phyloP scores from a whole-genome alignment of 1,284 basidiomycete species.

The Rhodotorula sp. region DNA sequence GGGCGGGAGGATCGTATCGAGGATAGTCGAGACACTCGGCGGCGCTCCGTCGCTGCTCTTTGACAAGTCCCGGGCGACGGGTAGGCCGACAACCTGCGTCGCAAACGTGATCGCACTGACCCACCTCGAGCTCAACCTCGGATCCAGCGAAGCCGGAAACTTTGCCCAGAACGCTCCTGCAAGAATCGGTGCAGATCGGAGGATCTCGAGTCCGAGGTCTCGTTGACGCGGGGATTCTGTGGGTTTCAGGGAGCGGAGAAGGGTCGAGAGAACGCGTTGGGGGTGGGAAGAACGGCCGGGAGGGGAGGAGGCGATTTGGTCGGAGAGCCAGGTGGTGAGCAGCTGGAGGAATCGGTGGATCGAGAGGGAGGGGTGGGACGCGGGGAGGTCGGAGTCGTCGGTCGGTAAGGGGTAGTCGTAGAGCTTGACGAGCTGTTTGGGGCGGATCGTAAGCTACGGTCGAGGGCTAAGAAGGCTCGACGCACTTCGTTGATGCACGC shows the following conservation, averaged over 20 bases:
- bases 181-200: slow-evolving; percentile 32
- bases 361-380: slow-evolving; percentile 24
- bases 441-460: not conserved
- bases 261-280: slow-evolving; percentile 29
- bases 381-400: slow-evolving; percentile 1
- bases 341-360: slow-evolving; percentile 36
- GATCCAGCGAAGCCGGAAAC: slow-evolving; percentile 38
- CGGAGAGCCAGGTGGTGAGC: slow-evolving; percentile 33
- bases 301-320: slow-evolving; percentile 36
- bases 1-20: slow-evolving; percentile 55
- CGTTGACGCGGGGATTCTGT: slow-evolving; percentile 37
- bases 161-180: slow-evolving; percentile 37
- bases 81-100: slow-evolving; percentile 34
- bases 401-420: slow-evolving; percentile 21
- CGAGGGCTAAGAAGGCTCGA: not conserved
- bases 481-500: slow-evolving; percentile 33
- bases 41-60: slow-evolving; percentile 45
- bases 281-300: slow-evolving; percentile 26
- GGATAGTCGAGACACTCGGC: slow-evolving; percentile 56
- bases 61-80: slow-evolving; percentile 48
- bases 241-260: slow-evolving; percentile 32
- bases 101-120: slow-evolving; percentile 42
- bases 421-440: slow-evolving; percentile 34
- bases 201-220: slow-evolving; percentile 32
- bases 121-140: slow-evolving; percentile 38